Base-by-base conservation (phyloP, 192 early-diverging fungal genomes). In the Gonapodya sp. region DNA sequence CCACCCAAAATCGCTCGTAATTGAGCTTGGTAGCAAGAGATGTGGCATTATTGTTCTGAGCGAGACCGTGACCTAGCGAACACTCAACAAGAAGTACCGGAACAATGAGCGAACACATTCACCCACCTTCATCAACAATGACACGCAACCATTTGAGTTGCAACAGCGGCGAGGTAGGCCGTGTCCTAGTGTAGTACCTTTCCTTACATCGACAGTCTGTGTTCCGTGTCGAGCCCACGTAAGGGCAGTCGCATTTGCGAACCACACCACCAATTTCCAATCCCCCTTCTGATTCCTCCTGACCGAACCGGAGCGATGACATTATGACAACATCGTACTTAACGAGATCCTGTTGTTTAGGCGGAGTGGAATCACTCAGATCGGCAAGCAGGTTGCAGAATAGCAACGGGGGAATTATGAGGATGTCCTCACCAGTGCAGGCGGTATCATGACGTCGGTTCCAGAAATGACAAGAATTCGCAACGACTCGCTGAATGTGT, bases 111-210 rank as follows among this genome's bases (percentile, higher is more conserved):
- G 8, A 64, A 8, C 46, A 64, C 46, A 16, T 64, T 64, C 46
- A 86, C 74, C 95, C 93, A 1, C 95, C 95, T 79, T 96, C 95
- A 79, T 96, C 95, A 14, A 95, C 91, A 79, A 96, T 92, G 31
- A 96, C 80, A 31, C 95, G 85, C 78, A 93, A 90, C 93, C 93
- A 96, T 30, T 90, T 90, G 0, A 96, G 86, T 31, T 89, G 86
- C 37, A 92, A 87, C 1, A 96, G 83, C 31, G 94, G 93, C 0
- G 93, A 94, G 18, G 88, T 82, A 46, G 85, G 84, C 0, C 84
- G 34, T 1, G 79, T 32, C 81, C 81, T 64, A 64, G 24, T 16
- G 46, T 64, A 64, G n/a, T n/a, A n/a, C 24, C 46, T 64, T 24
- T 64, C 46, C 46, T 64, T 24, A 24, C 46, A 64, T 24, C 46